Percentiles rank a stretch among this genome's conserved stretches.
phyloP scores from a whole-genome alignment of 1,284 basidiomycete genomes.

The Austropuccinia psidii region DNA sequence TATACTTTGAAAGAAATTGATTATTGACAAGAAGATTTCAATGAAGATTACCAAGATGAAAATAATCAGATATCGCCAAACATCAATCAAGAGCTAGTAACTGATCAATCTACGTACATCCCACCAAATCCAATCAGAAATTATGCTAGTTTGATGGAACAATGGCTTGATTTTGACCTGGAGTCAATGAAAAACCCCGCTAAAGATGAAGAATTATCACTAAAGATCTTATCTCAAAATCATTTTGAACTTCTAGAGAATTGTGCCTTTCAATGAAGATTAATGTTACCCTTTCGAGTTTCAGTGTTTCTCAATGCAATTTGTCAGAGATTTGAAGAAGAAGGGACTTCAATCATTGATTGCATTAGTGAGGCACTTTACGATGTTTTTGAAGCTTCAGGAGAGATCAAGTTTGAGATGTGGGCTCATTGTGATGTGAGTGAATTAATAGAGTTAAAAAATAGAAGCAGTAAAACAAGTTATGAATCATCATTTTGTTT shows the following conservation, averaged over 20 bases:
- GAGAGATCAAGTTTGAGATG: conserved; percentile 55
- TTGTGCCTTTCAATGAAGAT: conserved; percentile 81
- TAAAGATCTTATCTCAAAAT: conserved; percentile 75
- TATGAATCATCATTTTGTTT: conserved; percentile 46
- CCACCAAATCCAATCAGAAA: conserved; percentile 77
- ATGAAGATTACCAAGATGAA: background rate
- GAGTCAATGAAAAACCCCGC: conserved; percentile 82
- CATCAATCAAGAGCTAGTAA: background rate
- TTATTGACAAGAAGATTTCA: background rate
- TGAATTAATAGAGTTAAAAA: conserved; percentile 58
- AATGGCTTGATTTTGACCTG: conserved; percentile 76
- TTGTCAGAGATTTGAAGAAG: conserved; percentile 74
- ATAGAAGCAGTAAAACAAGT: too few species aligned
- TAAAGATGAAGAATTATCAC: conserved; percentile 89
- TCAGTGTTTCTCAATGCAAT: conserved; percentile 80
- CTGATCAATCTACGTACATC: conserved; percentile 62
- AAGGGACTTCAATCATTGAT: conserved; percentile 76
- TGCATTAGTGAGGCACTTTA: conserved; percentile 84
- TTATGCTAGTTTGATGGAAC: conserved; percentile 74
- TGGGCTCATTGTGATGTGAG: conserved; percentile 78
- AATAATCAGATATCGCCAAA: background rate
- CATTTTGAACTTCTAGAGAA: conserved; percentile 80
- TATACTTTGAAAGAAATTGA: conserved; percentile 11
- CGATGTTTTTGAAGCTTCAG: conserved; percentile 61
- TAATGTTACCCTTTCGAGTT: conserved; percentile 68